Conservation (phyloP, 2,329 filamentous ascomycete genomes). For the Colletotrichum sp. region DNA sequence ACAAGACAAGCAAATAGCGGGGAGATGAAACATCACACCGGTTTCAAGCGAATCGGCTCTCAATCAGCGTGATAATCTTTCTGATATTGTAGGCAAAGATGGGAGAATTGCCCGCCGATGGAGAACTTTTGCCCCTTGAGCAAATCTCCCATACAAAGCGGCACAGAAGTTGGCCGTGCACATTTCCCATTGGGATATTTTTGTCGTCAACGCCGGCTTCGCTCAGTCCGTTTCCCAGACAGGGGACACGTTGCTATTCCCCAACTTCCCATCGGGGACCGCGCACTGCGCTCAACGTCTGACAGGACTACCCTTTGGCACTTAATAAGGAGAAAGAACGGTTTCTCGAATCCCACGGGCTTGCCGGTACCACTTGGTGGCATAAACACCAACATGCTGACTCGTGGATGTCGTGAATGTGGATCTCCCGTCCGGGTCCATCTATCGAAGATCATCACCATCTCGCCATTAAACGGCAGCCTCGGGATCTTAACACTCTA, state of each 20-base stretch:
- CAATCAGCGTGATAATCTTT: neutral
- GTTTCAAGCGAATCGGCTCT: neutral
- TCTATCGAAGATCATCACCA: neutral
- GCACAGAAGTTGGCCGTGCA: neutral
- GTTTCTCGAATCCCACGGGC: neutral
- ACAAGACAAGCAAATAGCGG: neutral
- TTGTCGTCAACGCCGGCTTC: neutral
- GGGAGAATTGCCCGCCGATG: neutral
- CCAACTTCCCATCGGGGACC: neutral
- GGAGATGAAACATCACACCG: neutral
- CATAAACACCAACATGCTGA: neutral
- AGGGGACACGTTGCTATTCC: neutral
- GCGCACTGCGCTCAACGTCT: neutral
- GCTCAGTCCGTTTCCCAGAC: neutral
- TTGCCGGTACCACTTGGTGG: neutral
- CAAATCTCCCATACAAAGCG: neutral
- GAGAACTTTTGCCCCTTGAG: neutral
- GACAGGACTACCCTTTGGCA: neutral
- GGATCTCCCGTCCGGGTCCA: neutral
- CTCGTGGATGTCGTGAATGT: neutral
- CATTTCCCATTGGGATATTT: neutral
- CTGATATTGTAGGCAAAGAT: neutral
- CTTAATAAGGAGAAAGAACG: neutral
- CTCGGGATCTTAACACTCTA: neutral
- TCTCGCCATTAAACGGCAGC: neutral